Conservation (phyloP, 169 alveolate genomes). For the Plasmodium knowlesi region DNA sequence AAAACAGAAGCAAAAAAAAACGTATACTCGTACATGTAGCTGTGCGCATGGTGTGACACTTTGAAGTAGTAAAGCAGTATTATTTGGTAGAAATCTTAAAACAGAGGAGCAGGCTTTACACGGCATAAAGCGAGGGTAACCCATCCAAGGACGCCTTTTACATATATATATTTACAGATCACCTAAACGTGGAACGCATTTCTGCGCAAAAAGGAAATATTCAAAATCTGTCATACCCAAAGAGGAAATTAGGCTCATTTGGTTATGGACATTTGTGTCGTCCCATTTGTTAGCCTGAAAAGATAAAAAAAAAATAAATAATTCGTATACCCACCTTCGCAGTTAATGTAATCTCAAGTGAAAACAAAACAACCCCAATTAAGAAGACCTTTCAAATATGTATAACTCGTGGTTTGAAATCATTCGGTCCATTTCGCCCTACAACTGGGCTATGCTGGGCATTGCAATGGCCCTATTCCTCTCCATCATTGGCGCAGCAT, state of each 20-base stretch:
- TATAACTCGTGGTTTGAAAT: slow-evolving; percentile 80
- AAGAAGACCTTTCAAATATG: slow-evolving; percentile 59
- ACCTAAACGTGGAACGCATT: neutral
- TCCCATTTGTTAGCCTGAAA: neutral
- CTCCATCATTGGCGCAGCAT: slow-evolving; percentile 96
- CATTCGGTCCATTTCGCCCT: slow-evolving; percentile 80
- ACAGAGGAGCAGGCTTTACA: neutral
- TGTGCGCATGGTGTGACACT: slow-evolving; percentile 1
- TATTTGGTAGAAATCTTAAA: neutral
- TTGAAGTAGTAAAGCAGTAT: neutral
- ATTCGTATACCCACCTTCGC: neutral
- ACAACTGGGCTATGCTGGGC: slow-evolving; percentile 93
- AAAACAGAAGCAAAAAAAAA: neutral
- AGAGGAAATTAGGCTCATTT: neutral
- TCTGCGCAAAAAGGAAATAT: neutral
- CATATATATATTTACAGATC: neutral
- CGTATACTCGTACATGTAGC: neutral
- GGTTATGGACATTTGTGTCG: neutral
- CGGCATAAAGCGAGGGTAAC: neutral
- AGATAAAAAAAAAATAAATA: neutral
- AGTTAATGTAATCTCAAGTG: neutral
- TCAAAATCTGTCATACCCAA: neutral
- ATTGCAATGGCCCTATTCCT: slow-evolving; percentile 93
- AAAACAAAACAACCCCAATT: neutral
- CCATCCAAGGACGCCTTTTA: neutral